Evolutionary conservation across 1,284 basidiomycete species (phyloP).

Genomic region (Erythrobasidium hasegawianum): DNA sequence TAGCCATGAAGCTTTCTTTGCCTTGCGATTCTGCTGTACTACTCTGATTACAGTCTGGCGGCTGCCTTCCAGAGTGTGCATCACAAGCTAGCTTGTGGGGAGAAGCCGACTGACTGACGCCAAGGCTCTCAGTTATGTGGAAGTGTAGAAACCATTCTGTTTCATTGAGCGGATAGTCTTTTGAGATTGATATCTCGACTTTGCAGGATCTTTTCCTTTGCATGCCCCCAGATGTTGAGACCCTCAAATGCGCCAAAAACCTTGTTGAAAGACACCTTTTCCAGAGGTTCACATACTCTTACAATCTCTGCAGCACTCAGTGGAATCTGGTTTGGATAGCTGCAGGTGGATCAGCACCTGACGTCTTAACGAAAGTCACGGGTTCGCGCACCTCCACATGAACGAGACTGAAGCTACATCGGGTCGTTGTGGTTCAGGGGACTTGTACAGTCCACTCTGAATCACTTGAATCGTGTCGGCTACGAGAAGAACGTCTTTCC

Average conservation of each 20-base stretch:
- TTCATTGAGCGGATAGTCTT: slow-evolving; percentile 4
- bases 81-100: too few species aligned
- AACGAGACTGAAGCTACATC: slow-evolving; percentile 36
- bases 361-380: not conserved
- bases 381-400: slow-evolving; percentile 35
- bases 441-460: slow-evolving; percentile 39
- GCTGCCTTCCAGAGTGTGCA: too few species aligned
- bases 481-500: slow-evolving; percentile 37
- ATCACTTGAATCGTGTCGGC: slow-evolving; percentile 41
- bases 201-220: slow-evolving; percentile 41
- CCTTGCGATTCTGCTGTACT: too few species aligned
- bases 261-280: slow-evolving; percentile 36
- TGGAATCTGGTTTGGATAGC: slow-evolving; percentile 41
- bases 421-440: slow-evolving; percentile 30
- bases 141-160: too few species aligned
- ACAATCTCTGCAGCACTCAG: slow-evolving; percentile 34
- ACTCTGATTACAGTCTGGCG: too few species aligned
- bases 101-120: too few species aligned
- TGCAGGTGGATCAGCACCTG: not conserved
- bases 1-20: too few species aligned
- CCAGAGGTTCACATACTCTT: slow-evolving; percentile 36
- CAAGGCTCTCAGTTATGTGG: too few species aligned
- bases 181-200: slow-evolving; percentile 35
- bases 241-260: slow-evolving; percentile 40
- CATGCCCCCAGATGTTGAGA: slow-evolving; percentile 38